These are phyloP conservation scores for Jatropha multifida DNA, from an alignment of 441 rosid species.

Conservation along the genomic window DNA sequence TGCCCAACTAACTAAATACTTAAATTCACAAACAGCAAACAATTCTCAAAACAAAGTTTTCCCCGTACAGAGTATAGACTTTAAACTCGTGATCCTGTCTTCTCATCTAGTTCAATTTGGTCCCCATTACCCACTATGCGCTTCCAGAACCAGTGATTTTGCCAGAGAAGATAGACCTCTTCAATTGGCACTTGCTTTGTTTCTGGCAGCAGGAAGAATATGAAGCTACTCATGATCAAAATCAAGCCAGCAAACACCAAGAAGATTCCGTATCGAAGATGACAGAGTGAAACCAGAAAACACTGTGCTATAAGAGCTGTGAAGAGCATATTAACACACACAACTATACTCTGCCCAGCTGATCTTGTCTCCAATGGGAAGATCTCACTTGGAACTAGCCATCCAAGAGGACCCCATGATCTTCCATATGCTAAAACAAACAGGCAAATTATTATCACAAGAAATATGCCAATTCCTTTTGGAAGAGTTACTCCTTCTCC, in stretches of 20 bases:
- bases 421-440: slow-evolving; percentile 85
- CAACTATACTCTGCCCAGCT: slow-evolving; percentile 85
- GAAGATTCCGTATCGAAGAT: slow-evolving; percentile 73
- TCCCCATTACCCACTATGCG: slow-evolving; percentile 23
- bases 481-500: slow-evolving; percentile 68
- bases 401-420: slow-evolving; percentile 95
- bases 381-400: slow-evolving; percentile 90
- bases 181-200: slow-evolving; percentile 87
- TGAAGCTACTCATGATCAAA: slow-evolving; percentile 62
- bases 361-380: slow-evolving; percentile 88
- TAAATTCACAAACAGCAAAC: background rate
- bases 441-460: slow-evolving; percentile 64
- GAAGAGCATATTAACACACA: slow-evolving; percentile 75
- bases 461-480: slow-evolving; percentile 48
- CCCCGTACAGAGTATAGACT: background rate
- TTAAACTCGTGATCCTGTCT: background rate
- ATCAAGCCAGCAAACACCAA: slow-evolving; percentile 64
- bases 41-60: background rate
- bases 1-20: background rate
- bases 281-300: slow-evolving; percentile 73
- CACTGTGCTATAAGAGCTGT: slow-evolving; percentile 85
- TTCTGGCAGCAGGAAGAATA: slow-evolving; percentile 76
- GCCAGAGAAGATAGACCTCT: slow-evolving; percentile 71
- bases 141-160: slow-evolving; percentile 83
- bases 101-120: slow-evolving; percentile 5